Evolutionary conservation across 495 filamentous ascomycete genomes (phyloP), one percentile per base, ranked within the genome.

Genomic region (Aspergillus mulundensis): DNA sequence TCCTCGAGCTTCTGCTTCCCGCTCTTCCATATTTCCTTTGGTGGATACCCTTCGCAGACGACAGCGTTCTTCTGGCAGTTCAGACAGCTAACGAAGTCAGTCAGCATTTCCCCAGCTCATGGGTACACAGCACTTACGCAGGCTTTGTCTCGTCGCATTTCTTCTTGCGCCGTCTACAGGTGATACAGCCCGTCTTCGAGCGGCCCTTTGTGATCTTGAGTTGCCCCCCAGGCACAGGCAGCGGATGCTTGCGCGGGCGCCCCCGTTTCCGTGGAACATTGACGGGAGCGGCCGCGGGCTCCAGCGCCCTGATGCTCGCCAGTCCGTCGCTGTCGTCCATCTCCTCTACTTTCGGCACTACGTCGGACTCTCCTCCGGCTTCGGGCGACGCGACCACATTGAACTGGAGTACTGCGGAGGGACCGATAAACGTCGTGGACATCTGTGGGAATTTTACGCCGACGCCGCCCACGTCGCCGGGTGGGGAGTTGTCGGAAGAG

Each of bases 91-190:
- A 46, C 39, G 47, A 24, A 20, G 20, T 23, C 45, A 39, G 41
- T 57, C 36, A 61, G 39, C 36, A 48, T 6, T 10, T 25, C 16
- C 2, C 20, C 32, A 30, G 4, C 32, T 1, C n/a, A 7, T 8
- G 34, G 12, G 4, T 15, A 49, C 15, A 23, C 5, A 49, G 42
- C 1, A 67, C 64, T 67, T 64, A 95, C 63, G 82, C 76, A 52
- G 91, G 91, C 64, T 92, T 95, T n/a, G 86, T 84, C 76, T 97
- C 91, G 66, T 96, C 91, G 72, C 91, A 97, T 75, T 97, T 97
- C 87, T 96, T 97, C 77, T 96, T 96, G 28, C 91, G 79, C 64
- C 87, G 87, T 53, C 91, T 82, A 76, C 91, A 97, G 46, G 91
- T 96, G 54, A 94, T 87, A 71, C 91, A 96, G 0, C 91, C 91